These are phyloP conservation scores for Tricholoma saponaceum DNA, from an alignment of 768 basidiomycete species.

Conservation along the genomic window DNA sequence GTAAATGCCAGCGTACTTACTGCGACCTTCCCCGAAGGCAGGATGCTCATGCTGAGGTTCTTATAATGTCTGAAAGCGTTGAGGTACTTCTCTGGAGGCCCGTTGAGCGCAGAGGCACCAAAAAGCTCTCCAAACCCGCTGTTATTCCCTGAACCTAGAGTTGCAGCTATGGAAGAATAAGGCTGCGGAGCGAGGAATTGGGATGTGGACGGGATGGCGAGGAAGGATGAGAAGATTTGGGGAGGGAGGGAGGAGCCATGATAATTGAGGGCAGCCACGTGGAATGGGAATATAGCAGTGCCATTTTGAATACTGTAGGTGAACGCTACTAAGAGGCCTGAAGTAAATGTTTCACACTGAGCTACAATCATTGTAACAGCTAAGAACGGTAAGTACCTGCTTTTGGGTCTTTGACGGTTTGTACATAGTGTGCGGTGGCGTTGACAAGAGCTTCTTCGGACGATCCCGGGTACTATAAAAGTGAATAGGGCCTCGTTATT, in stretches of 20 bases:
- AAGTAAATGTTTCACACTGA: too few species aligned
- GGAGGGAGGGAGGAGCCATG: conserved; percentile 29
- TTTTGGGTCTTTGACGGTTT: conserved; percentile 33
- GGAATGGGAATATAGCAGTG: conserved; percentile 17
- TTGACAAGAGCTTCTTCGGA: conserved; percentile 33
- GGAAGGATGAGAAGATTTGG: conserved; percentile 33
- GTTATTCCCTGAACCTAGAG: conserved; percentile 24
- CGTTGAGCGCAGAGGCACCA: conserved; percentile 30
- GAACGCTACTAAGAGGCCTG: conserved; percentile 24
- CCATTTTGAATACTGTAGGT: conserved; percentile 16
- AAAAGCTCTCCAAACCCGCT: conserved; percentile 31
- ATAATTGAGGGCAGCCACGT: conserved; percentile 31
- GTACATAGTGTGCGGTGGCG: conserved; percentile 32
- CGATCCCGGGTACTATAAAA: conserved; percentile 30
- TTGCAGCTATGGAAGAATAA: conserved; percentile 30
- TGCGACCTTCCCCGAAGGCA: conserved; percentile 20
- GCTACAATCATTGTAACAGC: too few species aligned
- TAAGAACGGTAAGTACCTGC: too few species aligned
- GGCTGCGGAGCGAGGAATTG: conserved; percentile 27
- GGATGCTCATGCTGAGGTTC: conserved; percentile 19
- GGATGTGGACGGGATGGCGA: conserved; percentile 29
- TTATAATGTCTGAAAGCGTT: conserved; percentile 29
- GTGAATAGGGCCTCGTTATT: background rate
- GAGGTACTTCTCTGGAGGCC: conserved; percentile 23
- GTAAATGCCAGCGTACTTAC: conserved; percentile 32